Evolutionary conservation across 805 yeast genomes (phyloP).

Genomic region (Suhomyces tanzawaensis): DNA sequence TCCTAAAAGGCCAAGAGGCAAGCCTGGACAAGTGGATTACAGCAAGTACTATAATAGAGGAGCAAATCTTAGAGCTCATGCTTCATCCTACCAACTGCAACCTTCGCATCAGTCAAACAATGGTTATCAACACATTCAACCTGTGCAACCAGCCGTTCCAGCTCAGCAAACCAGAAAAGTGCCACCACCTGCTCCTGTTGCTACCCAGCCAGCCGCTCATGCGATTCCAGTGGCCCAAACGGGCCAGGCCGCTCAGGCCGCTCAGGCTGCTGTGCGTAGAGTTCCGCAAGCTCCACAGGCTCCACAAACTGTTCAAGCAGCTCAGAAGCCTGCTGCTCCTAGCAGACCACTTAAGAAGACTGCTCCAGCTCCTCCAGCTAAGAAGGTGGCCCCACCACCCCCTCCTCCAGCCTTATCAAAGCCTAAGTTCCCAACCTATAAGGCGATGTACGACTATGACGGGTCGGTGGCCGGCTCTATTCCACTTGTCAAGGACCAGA

Average conservation of each 20-base stretch:
- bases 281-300: background rate
- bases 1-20: constrained; percentile 71
- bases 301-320: constrained; percentile 5
- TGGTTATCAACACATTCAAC: constrained; percentile 13
- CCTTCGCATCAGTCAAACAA: constrained; percentile 17
- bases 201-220: too few species aligned
- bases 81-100: background rate
- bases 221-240: background rate
- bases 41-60: constrained; percentile 40
- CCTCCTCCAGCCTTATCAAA: constrained; percentile 55
- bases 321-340: constrained; percentile 20
- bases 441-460: constrained; percentile 83
- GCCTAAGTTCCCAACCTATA: constrained; percentile 73
- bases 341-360: constrained; percentile 29
- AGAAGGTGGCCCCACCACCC: constrained; percentile 48
- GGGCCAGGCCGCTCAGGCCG: constrained; percentile 5
- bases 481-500: constrained; percentile 72
- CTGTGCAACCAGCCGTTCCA: constrained; percentile 11
- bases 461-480: constrained; percentile 83
- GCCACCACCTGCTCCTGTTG: constrained; percentile 6
- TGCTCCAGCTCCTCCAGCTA: constrained; percentile 65
- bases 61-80: constrained; percentile 7
- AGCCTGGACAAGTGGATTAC: constrained; percentile 37
- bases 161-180: constrained; percentile 7
- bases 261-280: background rate